phyloP scores from a whole-genome alignment of 371 early-diverging fungal species.

The Mucor circinelloides region DNA sequence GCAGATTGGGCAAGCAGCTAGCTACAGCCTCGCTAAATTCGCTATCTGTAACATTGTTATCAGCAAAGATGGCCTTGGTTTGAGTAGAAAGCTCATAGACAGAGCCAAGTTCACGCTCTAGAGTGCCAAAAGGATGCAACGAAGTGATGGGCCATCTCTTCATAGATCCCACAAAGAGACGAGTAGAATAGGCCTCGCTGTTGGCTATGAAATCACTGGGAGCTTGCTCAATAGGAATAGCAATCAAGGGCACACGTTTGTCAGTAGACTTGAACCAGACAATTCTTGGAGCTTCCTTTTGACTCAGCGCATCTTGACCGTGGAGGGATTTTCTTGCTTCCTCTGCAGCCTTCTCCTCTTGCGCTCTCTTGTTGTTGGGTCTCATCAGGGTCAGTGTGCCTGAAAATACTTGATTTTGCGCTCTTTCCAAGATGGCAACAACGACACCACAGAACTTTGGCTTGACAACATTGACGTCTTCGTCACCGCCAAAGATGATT shows the following conservation, averaged over 20 bases:
- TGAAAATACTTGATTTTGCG: slow-evolving; percentile 67
- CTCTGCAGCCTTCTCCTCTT: slow-evolving; percentile 33
- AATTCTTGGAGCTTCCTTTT: slow-evolving; percentile 52
- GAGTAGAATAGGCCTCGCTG: slow-evolving; percentile 55
- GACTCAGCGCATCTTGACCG: slow-evolving; percentile 7
- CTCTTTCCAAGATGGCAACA: slow-evolving; percentile 68
- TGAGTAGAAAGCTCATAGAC: slow-evolving; percentile 71
- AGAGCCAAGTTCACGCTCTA: slow-evolving; percentile 66
- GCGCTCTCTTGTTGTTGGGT: slow-evolving; percentile 63
- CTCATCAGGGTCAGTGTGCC: slow-evolving; percentile 60
- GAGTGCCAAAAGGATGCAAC: slow-evolving; percentile 73
- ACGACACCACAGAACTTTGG: slow-evolving; percentile 70
- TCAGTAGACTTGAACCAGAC: slow-evolving; percentile 90
- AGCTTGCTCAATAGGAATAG: slow-evolving; percentile 73
- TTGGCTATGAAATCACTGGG: slow-evolving; percentile 69
- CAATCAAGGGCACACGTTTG: slow-evolving; percentile 78
- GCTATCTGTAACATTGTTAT: slow-evolving; percentile 59
- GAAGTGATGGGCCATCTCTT: slow-evolving; percentile 75
- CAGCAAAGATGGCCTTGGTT: slow-evolving; percentile 72
- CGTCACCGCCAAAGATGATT: slow-evolving; percentile 57
- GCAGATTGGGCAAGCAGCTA: slow-evolving; percentile 53
- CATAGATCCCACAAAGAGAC: slow-evolving; percentile 67
- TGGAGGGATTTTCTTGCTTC: slow-evolving; percentile 12
- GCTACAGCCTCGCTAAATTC: slow-evolving; percentile 69
- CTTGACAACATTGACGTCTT: slow-evolving; percentile 54